Percentiles rank a stretch among this genome's conserved stretches.
Evolutionary conservation across 768 basidiomycete genomes (phyloP).

Genomic region (Austroboletus eburneus): DNA sequence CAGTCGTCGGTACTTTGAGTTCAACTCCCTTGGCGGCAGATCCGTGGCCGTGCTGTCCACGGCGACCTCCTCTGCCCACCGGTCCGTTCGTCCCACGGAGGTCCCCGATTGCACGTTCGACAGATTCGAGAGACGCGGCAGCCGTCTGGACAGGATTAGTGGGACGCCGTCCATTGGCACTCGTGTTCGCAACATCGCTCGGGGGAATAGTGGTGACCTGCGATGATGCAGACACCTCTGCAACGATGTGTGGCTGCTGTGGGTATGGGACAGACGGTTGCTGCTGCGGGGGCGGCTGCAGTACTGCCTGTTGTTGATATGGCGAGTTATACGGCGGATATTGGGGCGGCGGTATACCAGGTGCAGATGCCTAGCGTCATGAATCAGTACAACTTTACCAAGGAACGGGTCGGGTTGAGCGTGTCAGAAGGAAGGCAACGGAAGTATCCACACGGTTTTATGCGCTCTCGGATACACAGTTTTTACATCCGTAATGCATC

Average conservation of each 20-base stretch:
- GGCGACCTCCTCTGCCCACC: constrained; percentile 39
- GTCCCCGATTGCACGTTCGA: constrained; percentile 55
- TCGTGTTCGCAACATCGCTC: constrained; percentile 23
- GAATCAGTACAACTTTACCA: constrained; percentile 8
- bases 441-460: constrained; percentile 47
- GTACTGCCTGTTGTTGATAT: constrained; percentile 30
- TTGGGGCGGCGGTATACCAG: constrained; percentile 32
- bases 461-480: constrained; percentile 42
- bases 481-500: constrained; percentile 46
- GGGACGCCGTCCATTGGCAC: constrained; percentile 29
- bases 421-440: constrained; percentile 61
- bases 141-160: constrained; percentile 63
- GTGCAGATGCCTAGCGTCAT: constrained; percentile 45
- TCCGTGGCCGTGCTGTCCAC: constrained; percentile 28
- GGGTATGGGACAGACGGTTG: constrained; percentile 27
- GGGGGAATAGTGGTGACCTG: constrained; percentile 17
- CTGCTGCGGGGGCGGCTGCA: constrained; percentile 30
- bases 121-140: constrained; percentile 68
- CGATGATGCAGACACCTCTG: constrained; percentile 24
- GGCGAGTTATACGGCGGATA: constrained; percentile 28
- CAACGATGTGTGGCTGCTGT: constrained; percentile 24
- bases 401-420: not conserved
- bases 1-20: constrained; percentile 61
- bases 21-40: constrained; percentile 32
- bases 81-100: constrained; percentile 38